Evolutionary conservation across 371 early-diverging fungal species (phyloP).

Genomic region (Umbelopsis sp.): DNA sequence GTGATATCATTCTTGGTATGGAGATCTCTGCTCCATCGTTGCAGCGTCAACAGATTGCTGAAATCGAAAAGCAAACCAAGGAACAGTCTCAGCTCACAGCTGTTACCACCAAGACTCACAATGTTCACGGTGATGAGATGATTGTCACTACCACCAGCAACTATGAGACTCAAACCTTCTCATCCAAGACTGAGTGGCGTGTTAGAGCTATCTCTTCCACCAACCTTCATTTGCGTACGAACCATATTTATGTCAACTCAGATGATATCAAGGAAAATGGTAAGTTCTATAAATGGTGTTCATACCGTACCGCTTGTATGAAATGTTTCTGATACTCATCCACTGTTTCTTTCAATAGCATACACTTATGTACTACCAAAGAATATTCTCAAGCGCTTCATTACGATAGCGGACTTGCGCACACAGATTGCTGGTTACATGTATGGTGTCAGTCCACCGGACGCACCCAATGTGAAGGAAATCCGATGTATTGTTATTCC

Average conservation of each 20-base stretch:
- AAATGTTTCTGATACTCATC: not conserved
- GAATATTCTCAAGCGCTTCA: constrained; percentile 95
- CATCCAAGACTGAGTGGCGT: constrained; percentile 99
- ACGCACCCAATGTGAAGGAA: constrained; percentile 95
- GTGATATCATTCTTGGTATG: constrained; percentile 99
- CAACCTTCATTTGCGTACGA: constrained; percentile 92
- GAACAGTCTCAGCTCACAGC: constrained; percentile 94
- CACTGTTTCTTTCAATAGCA: constrained; percentile 23
- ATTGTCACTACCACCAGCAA: constrained; percentile 97
- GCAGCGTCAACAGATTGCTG: constrained; percentile 97
- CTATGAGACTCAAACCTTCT: constrained; percentile 95
- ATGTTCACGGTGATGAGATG: constrained; percentile 98
- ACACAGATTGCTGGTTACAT: constrained; percentile 95
- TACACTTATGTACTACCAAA: constrained; percentile 97
- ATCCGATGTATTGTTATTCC: constrained; percentile 94
- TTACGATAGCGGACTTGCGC: constrained; percentile 92
- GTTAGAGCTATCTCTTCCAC: constrained; percentile 94
- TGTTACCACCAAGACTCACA: constrained; percentile 94
- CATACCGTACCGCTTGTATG: not conserved
- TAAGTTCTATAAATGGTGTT: not conserved
- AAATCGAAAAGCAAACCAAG: constrained; percentile 95
- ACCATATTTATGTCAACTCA: constrained; percentile 94
- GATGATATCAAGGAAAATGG: constrained; percentile 94
- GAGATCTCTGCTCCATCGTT: constrained; percentile 97
- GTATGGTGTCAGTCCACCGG: constrained; percentile 93